Base-by-base conservation (phyloP, 495 filamentous ascomycete species). In the Cairneyella variabilis region DNA sequence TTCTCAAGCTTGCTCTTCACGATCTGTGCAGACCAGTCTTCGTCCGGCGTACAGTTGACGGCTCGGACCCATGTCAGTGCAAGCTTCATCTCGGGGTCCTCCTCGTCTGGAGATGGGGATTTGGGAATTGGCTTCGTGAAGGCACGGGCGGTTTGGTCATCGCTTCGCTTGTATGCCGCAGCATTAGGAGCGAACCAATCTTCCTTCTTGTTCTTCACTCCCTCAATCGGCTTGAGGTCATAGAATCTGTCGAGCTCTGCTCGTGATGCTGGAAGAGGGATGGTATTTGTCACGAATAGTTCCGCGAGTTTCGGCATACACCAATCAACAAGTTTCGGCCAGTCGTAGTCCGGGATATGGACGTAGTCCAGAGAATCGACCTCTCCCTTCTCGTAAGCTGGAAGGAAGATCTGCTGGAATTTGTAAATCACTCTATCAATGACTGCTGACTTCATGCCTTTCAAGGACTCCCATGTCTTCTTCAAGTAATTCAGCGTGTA, bases 291-390 rank as follows among this genome's bases (percentile, higher is more conserved):
- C 18, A 60, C 53, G 14, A 65, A 62, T 45, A 70, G 65, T 8
- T 48, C 47, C 22, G 54, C 53, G n/a, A 61, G 23, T n/a, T 56
- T 56, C 26, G 68, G 58, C 12, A 65, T 65, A 3, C 69, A 63
- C 93, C 93, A 98, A 11, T 85, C 76, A 23, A 95, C 76, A 10
- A 96, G 63, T 32, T 64, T 66, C 25, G 76, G 72, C 89, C 93
- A 95, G 62, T 96, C 84, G 60, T 95, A 95, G 10, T 69, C 72
- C 27, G 81, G 70, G 4, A 90, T 71, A 55, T 95, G 66, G 32
- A 83, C 69, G 54, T 83, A 92, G 66, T 96, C 75, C 26, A 99
- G 76, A 1, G 70, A 61, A 2, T 87, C 85, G 0, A 97, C 56
- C 45, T 85, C 72, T 8, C 78, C 78, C 2, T 76, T 74, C 44